A percentile compares a stretch with the other conserved stretches of the same genome.
phyloP scores from a whole-genome alignment of 495 filamentous ascomycete genomes.

The Penicillium cosmopolitanum region DNA sequence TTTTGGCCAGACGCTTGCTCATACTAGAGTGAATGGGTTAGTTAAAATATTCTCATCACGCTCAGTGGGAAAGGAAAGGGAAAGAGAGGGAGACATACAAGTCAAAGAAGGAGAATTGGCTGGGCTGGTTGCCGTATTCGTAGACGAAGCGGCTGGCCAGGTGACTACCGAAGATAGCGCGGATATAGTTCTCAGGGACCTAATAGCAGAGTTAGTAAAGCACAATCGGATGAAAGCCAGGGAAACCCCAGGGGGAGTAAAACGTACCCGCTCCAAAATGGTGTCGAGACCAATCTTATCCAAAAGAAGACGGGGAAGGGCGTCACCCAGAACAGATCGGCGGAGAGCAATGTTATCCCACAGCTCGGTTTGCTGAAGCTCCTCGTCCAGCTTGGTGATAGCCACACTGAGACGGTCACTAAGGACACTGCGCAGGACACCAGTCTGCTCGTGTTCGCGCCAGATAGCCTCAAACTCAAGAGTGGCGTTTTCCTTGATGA shows the following conservation, averaged over 20 bases:
- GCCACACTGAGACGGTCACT: constrained; percentile 87
- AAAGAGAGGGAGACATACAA: constrained; percentile 65
- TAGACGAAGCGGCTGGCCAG: constrained; percentile 95
- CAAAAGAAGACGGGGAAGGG: constrained; percentile 80
- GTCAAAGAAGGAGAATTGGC: constrained; percentile 97
- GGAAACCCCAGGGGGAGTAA: neutral
- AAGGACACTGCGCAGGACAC: constrained; percentile 75
- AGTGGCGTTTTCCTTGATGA: constrained; percentile 84
- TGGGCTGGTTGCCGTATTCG: constrained; percentile 86
- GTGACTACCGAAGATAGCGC: constrained; percentile 94
- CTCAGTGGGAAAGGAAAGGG: neutral
- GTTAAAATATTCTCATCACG: neutral
- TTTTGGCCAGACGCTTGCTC: constrained; percentile 54
- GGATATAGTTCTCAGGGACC: constrained; percentile 91
- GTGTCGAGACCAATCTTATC: constrained; percentile 88
- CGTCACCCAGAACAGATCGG: constrained; percentile 77
- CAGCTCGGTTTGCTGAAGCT: constrained; percentile 87
- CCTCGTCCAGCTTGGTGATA: constrained; percentile 93
- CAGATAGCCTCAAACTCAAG: constrained; percentile 98
- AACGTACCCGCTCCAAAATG: constrained; percentile 75
- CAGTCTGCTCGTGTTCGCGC: constrained; percentile 85
- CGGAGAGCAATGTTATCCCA: constrained; percentile 85
- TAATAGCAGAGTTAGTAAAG: constrained; percentile 34
- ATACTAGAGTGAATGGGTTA: constrained; percentile 47
- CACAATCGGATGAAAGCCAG: constrained; percentile 3